A percentile compares a stretch with the other conserved stretches of the same genome.
Evolutionary conservation across 495 filamentous ascomycete genomes (phyloP).

Genomic region (Opeltia flavorubescens): DNA sequence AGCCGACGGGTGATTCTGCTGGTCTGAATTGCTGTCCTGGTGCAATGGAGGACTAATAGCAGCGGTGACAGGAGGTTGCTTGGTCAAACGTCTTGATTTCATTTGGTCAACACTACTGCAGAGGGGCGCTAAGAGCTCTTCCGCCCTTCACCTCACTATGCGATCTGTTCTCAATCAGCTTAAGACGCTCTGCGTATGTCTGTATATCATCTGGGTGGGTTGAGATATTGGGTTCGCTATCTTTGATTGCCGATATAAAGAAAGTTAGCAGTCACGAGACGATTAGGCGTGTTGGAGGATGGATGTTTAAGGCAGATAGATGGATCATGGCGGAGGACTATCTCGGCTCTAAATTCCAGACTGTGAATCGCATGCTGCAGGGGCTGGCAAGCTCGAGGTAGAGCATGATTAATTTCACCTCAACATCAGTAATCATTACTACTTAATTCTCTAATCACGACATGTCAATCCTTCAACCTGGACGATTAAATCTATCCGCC

Average conservation of each 20-base stretch:
- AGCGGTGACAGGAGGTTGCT: constrained; percentile 9
- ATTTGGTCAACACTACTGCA: constrained; percentile 10
- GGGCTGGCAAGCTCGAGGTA: too few species aligned
- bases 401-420: neutral
- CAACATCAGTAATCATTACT: too few species aligned
- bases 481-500: too few species aligned
- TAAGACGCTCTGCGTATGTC: too few species aligned
- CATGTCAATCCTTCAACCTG: too few species aligned
- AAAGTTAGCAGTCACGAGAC: too few species aligned
- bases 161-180: too few species aligned
- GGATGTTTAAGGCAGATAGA: neutral
- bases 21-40: constrained; percentile 30
- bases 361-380: neutral
- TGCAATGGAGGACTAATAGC: constrained; percentile 13
- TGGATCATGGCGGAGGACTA: neutral
- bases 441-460: too few species aligned
- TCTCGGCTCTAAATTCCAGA: neutral
- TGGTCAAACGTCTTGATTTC: constrained; percentile 14
- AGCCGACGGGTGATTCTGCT: constrained; percentile 54
- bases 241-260: too few species aligned
- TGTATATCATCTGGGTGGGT: neutral
- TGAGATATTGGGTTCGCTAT: neutral
- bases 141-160: too few species aligned
- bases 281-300: neutral
- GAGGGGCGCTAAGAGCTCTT: too few species aligned